Evolutionary conservation across 2,329 filamentous ascomycete genomes (phyloP).

Genomic region (Zasmidium cellare): DNA sequence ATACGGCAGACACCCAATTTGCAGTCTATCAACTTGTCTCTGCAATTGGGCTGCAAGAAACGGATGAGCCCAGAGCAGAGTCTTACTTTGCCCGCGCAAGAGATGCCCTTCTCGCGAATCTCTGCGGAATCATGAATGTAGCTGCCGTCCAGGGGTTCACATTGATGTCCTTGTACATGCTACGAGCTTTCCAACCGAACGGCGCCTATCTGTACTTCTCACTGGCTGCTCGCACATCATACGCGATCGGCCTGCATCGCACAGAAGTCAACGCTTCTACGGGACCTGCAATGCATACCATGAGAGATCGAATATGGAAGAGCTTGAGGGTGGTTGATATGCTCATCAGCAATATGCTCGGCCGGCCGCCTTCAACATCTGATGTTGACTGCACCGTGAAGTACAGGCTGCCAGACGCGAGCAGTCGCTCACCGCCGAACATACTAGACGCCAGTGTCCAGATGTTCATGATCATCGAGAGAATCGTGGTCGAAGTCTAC

Average conservation of each 20-base stretch:
- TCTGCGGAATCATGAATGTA: conserved; percentile 52
- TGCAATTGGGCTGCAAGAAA: conserved; percentile 51
- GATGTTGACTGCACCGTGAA: conserved; percentile 51
- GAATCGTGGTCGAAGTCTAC: conserved; percentile 49
- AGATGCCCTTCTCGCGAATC: conserved; percentile 46
- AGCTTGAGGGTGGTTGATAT: conserved; percentile 54
- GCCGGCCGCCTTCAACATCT: conserved; percentile 54
- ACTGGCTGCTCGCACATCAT: conserved; percentile 53
- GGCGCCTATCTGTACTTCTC: conserved; percentile 54
- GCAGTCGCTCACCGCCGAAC: conserved; percentile 30
- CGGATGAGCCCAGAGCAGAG: conserved; percentile 44
- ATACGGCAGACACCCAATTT: conserved; percentile 41
- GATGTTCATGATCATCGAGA: conserved; percentile 51
- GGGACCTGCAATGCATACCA: conserved; percentile 39
- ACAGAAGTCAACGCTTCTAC: conserved; percentile 55
- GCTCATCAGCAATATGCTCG: conserved; percentile 52
- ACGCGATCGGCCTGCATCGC: conserved; percentile 54
- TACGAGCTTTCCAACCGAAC: conserved; percentile 53
- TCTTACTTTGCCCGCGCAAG: conserved; percentile 50
- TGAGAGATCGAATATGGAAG: conserved; percentile 53
- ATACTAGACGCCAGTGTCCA: conserved; percentile 41
- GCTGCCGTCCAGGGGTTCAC: conserved; percentile 54
- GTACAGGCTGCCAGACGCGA: conserved; percentile 24
- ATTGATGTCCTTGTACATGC: conserved; percentile 54
- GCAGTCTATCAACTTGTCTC: conserved; percentile 54